These are phyloP conservation scores for Tetrapisispora iriomotensis DNA, from an alignment of 805 yeast species.

Conservation along the genomic window DNA sequence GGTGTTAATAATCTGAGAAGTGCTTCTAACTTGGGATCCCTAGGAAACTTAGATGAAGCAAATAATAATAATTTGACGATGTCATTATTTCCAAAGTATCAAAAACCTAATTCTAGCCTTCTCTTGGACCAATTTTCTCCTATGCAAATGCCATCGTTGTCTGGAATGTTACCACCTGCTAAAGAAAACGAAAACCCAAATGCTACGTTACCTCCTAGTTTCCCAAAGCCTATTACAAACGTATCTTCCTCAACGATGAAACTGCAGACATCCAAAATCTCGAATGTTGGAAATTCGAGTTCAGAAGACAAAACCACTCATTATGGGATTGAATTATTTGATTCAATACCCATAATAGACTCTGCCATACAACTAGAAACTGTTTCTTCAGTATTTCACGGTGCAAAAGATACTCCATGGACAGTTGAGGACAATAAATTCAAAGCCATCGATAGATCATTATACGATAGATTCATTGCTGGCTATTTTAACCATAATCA, in stretches of 20 bases:
- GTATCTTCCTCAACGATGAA: too few relatives aligned
- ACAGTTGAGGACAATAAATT: slow-evolving; percentile 18
- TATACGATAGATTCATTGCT: slow-evolving; percentile 32
- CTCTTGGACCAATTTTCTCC: not conserved
- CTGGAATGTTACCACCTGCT: not conserved
- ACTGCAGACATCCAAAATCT: too few relatives aligned
- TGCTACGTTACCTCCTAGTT: not conserved
- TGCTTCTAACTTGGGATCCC: too few relatives aligned
- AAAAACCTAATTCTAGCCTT: not conserved
- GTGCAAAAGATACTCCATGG: slow-evolving; percentile 23
- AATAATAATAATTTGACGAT: not conserved
- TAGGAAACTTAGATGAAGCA: too few relatives aligned
- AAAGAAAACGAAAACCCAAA: not conserved
- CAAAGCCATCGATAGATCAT: slow-evolving; percentile 25
- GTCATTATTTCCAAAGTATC: not conserved
- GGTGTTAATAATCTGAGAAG: too few relatives aligned
- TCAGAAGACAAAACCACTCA: not conserved
- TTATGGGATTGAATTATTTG: not conserved
- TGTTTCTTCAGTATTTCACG: slow-evolving; percentile 22
- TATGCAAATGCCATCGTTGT: not conserved
- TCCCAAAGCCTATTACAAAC: not conserved
- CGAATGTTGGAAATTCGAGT: too few relatives aligned
- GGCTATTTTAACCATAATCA: slow-evolving; percentile 39
- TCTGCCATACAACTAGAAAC: slow-evolving; percentile 26
- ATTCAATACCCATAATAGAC: slow-evolving; percentile 23